Evolutionary conservation across 23 red algal species (phyloP), one percentile per base, ranked within the genome.

Genomic region (Gracilaria caudata): DNA sequence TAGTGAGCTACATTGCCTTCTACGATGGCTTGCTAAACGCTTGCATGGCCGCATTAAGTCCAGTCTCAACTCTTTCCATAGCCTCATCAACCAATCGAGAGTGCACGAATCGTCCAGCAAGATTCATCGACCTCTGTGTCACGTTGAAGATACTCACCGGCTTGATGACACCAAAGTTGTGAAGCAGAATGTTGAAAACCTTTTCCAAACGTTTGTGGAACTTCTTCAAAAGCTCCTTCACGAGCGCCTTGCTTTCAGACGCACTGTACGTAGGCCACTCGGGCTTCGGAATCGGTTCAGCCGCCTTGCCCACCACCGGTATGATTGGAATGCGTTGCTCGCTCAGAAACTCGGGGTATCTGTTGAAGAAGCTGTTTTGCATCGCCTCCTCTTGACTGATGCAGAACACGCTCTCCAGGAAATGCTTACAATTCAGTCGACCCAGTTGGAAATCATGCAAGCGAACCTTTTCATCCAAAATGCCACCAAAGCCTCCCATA

Each of bases 391-490:
- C 51, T 7, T 32, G 45, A 30, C 3, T 34, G 35, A 81, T 41
- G 19, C 53, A 57, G 58, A 81, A 81, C 1, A 58, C 78, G 16
- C 34, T 36, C 54, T 81, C 53, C 30, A 84, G 33, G 43, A 84
- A 84, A 13, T 68, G 32, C 55, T 84, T 35, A n/a, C 59, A 66
- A 26, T 84, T 84, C 2, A 23, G 14, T 47, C 80, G 80, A 28
- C 80, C 80, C 12, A 84, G 80, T 49, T 84, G 80, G 41, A 70
- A 84, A 43, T 84, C 80, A 39, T 84, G 80, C 35, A 68, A 23
- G 13, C 80, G 57, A 43, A 68, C n/a, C 21, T 59, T 34, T 39
- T 84, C 61, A 16, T 64, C 59, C 25, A 84, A 47, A 25, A 84
- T 71, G 6, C 80, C 80, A 16, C 80, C 80, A 30, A 84, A 84